Base-by-base conservation (phyloP, 176 grass and related monocot genomes). In the Otatea glauca region DNA sequence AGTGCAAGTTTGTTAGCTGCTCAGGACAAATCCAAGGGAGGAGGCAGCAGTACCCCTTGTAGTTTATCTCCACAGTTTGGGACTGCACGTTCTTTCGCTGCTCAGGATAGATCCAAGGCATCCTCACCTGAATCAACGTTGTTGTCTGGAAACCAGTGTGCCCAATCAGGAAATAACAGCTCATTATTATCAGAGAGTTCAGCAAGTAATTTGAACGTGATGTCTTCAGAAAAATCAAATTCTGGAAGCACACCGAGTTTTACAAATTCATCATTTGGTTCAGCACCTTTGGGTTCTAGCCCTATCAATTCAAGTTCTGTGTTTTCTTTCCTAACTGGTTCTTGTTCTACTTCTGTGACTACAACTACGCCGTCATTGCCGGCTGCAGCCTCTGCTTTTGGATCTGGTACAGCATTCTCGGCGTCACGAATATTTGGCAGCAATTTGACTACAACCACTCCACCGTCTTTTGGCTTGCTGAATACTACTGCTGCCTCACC, bases 1-100 rank as follows among this genome's bases (percentile, higher is more conserved):
- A 61, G 34, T 81, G 76, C 51, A 85, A 69, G 72, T 76, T 82
- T 42, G 16, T 76, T 75, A 76, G 15, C 62, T 77, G 72, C 38
- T 37, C 86, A 83, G 41, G 73, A 77, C 20, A 81, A 81, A 80
- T 86, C 58, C 17, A 66, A 81, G 70, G 27, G 49, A 60, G 71
- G 18, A 32, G 49, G 42, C 76, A 69, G n/a, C 61, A 75, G 50
- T 81, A 10, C 16, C 2, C 39, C 60, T 81, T 81, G 69, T 48
- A 67, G 25, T 61, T 81, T 89, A 23, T 76, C 62, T 56, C 62
- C 65, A 9, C 70, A 85, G 51, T 76, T 70, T 81, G 51, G 53
- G 27, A 61, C 18, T 50, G 3, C 0, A 18, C 69, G 76, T 75
- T 81, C 63, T 6, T 60, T 27, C 10, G 17, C 11, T 18, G 38